Conservation (phyloP, 768 basidiomycete genomes). For the Sarcodon sp. region DNA sequence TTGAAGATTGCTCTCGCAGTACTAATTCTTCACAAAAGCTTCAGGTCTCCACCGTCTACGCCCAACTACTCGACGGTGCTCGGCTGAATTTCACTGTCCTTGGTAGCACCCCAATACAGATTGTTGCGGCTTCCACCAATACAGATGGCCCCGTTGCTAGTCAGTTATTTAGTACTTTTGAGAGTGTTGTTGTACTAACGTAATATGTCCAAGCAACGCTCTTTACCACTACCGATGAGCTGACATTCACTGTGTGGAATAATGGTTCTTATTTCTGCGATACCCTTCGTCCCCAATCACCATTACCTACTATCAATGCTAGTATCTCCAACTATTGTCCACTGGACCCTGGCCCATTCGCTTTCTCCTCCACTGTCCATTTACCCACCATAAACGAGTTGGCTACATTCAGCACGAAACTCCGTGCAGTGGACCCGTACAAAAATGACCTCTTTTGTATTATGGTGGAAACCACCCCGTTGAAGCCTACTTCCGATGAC, state of each 20-base stretch:
- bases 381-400: slow-evolving; percentile 55
- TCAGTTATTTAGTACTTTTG: slow-evolving; percentile 4
- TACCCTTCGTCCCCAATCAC: slow-evolving; percentile 67
- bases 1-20: slow-evolving; percentile 56
- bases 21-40: slow-evolving; percentile 39
- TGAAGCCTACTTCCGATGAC: slow-evolving; percentile 39
- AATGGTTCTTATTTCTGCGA: slow-evolving; percentile 69
- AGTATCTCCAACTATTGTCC: slow-evolving; percentile 53
- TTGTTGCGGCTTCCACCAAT: slow-evolving; percentile 44
- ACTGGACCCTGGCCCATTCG: slow-evolving; percentile 66
- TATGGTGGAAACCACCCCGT: slow-evolving; percentile 66
- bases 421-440: slow-evolving; percentile 84
- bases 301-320: slow-evolving; percentile 22
- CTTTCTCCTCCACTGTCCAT: slow-evolving; percentile 63
- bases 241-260: slow-evolving; percentile 63
- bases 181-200: slow-evolving; percentile 1
- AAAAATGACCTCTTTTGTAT: slow-evolving; percentile 76
- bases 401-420: slow-evolving; percentile 71
- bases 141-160: slow-evolving; percentile 58
- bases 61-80: slow-evolving; percentile 42
- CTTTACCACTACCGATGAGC: slow-evolving; percentile 69
- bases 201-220: slow-evolving; percentile 50
- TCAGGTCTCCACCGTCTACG: slow-evolving; percentile 58
- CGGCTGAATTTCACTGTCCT: slow-evolving; percentile 64
- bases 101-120: slow-evolving; percentile 44